Evolutionary conservation across 2,329 filamentous ascomycete genomes (phyloP), one percentile per base, ranked within the genome.

Genomic region (Colletotrichum nymphaeae): DNA sequence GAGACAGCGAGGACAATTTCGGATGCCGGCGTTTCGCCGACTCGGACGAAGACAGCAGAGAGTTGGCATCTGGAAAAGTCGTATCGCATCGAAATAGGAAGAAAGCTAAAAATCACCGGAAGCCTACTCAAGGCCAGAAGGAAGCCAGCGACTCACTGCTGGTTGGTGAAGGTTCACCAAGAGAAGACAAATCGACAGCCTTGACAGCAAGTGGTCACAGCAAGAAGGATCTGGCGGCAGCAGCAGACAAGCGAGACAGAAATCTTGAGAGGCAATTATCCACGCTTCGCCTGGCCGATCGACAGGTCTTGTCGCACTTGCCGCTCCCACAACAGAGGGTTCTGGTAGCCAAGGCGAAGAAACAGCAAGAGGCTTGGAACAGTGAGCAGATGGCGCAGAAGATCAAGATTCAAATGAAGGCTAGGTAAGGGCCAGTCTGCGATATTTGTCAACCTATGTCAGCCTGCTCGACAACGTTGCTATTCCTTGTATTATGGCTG

Each of bases 41-140:
- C 24, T 19, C n/a, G 24, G 77, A 80, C 16, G 78, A 80, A 0
- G 74, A 77, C 46, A 81, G 79, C 6, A 64, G 84, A 1, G 77
- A 78, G 2, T 67, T 85, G 8, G 78, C 81, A 0, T 84, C 82
- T 1, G 83, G 83, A 5, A 83, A 78, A 30, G 78, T 81, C 4
- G 76, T 83, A 14, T 78, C 78, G 22, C 78, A 78, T 56, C 78
- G 80, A n/a, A 68, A 30, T 9, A 7, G 16, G 5, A 55, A 67
- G 42, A 52, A 32, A 57, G 2, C n/a, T 19, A 52, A 8, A 26
- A 26, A 12, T 9, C 22, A 35, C 1, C 67, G 52, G 22, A 19
- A 5, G 3, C 16, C 58, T 16, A 28, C 22, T 4, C 16, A 19
- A 11, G n/a, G 32, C n/a, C 8, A 37, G 12, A 28, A 7, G 3